phyloP scores from a whole-genome alignment of 495 filamentous ascomycete genomes.

The Hypoxylon crocopeplum region DNA sequence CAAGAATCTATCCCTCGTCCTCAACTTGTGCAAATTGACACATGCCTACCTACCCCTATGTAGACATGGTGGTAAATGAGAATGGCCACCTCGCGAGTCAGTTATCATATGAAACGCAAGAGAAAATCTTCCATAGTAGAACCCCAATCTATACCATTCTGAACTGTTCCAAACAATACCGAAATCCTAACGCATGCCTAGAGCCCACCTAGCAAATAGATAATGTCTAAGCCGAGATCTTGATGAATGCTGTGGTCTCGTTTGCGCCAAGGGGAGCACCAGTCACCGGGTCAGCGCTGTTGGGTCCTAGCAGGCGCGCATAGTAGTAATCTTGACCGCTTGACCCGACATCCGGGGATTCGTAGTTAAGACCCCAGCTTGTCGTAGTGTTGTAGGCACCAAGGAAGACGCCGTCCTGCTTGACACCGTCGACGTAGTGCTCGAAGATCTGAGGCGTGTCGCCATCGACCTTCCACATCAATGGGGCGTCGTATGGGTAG shows the following conservation, averaged over 20 bases:
- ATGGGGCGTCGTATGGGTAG: slow-evolving; percentile 34
- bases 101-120: too few species aligned
- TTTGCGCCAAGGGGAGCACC: slow-evolving; percentile 19
- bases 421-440: slow-evolving; percentile 41
- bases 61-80: too few species aligned
- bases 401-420: slow-evolving; percentile 41
- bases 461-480: slow-evolving; percentile 40
- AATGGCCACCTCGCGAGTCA: too few species aligned
- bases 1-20: too few species aligned
- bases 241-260: slow-evolving; percentile 32
- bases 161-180: too few species aligned
- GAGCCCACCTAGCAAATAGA: neutral
- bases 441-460: slow-evolving; percentile 35
- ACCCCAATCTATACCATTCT: too few species aligned
- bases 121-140: too few species aligned
- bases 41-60: too few species aligned
- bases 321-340: slow-evolving; percentile 32
- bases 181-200: neutral
- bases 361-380: slow-evolving; percentile 27
- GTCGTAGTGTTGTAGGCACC: slow-evolving; percentile 30
- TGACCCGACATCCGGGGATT: neutral
- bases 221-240: slow-evolving; percentile 9
- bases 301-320: slow-evolving; percentile 31
- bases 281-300: slow-evolving; percentile 29
- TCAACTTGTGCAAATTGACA: too few species aligned